Base-by-base conservation (phyloP, 345 rosid species). In the Turritis glabra region DNA sequence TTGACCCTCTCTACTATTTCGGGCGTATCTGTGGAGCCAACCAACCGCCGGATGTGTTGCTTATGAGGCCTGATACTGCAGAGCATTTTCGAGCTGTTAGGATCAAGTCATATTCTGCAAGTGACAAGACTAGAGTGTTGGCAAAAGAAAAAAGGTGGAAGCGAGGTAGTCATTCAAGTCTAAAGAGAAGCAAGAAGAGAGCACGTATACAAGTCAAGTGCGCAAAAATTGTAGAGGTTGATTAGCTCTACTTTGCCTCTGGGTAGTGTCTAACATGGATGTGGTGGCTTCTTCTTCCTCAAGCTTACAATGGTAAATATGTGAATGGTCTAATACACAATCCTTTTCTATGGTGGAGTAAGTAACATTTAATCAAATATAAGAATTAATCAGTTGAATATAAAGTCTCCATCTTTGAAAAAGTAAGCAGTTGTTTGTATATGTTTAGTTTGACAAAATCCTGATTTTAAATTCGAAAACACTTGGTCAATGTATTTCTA, bases 1-100 rank as follows among this genome's bases (percentile, higher is more conserved):
- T 85, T 47, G 86, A 88, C 27, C 95, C 96, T 77, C 79, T 83
- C 14, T 85, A 84, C 81, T 86, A 86, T 72, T 88, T 86, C 74
- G 90, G 90, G 26, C 82, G 64, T 58, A 76, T 81, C 47, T 83
- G 87, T n/a, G 84, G 85, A 75, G 76, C 61, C 51, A 80, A 68
- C 69, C 77, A 74, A 66, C 78, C 80, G 5, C 70, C 82, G 40
- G n/a, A 74, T 56, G 35, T 59, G 50, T 46, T 80, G 15, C 40
- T 12, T 66, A 17, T 60, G 64, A 67, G 72, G 50, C 67, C 73
- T 22, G 80, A 77, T 72, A 68, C 53, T 23, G 62, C 69, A 6
- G 21, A 72, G 59, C 77, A 37, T 26, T 58, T 40, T 13, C 60
- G 23, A 57, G 78, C 78, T 43, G 60, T 54, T 18, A 72, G 55